A percentile compares a stretch with the other conserved stretches of the same genome.
Conservation (phyloP, 2,329 filamentous ascomycete species). For the Didymella arachidicola region DNA sequence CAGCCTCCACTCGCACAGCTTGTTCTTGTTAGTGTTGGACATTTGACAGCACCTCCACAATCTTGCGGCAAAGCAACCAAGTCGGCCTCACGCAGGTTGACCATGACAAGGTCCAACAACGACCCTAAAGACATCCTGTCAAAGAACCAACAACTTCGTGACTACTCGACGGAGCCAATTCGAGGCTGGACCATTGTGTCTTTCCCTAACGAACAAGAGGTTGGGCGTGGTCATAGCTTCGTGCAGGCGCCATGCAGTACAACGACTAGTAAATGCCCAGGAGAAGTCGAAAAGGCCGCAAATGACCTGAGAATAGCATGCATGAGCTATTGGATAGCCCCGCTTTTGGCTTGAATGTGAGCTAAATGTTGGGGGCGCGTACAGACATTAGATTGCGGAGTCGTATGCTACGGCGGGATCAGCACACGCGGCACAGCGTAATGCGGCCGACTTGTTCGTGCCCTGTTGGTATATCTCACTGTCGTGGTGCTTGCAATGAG, state of each 20-base stretch:
- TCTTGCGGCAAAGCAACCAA: constrained; percentile 18
- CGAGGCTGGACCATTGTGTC: constrained; percentile 24
- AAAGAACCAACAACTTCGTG: constrained; percentile 5
- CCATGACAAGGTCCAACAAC: constrained; percentile 1
- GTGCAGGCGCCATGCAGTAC: constrained; percentile 32
- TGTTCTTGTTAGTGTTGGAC: constrained; percentile 25
- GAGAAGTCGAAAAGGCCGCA: constrained; percentile 34
- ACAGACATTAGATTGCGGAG: constrained; percentile 25
- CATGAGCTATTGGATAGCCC: constrained; percentile 38
- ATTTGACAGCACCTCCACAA: constrained; percentile 30
- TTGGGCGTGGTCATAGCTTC: constrained; percentile 28
- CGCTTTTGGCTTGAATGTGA: constrained; percentile 41
- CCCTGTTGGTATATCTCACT: not conserved
- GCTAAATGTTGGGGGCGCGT: constrained; percentile 40
- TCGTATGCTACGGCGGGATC: constrained; percentile 10
- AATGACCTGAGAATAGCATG: constrained; percentile 40
- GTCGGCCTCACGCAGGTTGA: constrained; percentile 27
- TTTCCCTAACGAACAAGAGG: constrained; percentile 23
- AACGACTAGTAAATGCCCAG: constrained; percentile 38
- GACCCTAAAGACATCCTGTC: not conserved
- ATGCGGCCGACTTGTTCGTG: constrained; percentile 4
- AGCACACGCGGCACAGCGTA: constrained; percentile 10
- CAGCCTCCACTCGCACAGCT: constrained; percentile 41
- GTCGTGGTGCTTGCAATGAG: not conserved
- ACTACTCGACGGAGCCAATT: constrained; percentile 17